A percentile compares a stretch with the other conserved stretches of the same genome.
phyloP scores from a whole-genome alignment of 176 grass and related monocot genomes.

The Oryza coarctata region DNA sequence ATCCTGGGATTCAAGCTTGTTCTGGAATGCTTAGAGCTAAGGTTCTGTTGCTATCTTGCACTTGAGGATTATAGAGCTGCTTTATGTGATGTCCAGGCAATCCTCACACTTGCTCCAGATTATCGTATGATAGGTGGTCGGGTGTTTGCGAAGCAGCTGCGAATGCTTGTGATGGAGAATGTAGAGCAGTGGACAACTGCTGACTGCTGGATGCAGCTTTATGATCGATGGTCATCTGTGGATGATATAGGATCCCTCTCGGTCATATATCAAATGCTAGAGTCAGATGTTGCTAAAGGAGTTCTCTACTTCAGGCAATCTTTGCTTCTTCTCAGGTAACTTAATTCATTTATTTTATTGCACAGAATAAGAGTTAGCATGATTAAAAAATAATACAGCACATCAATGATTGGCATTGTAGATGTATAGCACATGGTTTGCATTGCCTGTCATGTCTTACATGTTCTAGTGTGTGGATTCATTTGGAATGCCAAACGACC shows the following conservation, averaged over 20 bases:
- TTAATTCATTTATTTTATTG: constrained; percentile 33
- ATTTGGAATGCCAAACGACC: constrained; percentile 33
- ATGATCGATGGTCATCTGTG: constrained; percentile 95
- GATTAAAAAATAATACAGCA: constrained; percentile 7
- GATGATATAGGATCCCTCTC: constrained; percentile 98
- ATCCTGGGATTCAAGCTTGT: constrained; percentile 84
- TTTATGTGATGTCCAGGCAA: constrained; percentile 86
- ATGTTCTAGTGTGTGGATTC: constrained; percentile 7
- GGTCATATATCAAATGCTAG: constrained; percentile 99
- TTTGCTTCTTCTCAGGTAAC: constrained; percentile 97
- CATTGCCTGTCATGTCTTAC: constrained; percentile 32
- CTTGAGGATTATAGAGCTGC: constrained; percentile 89
- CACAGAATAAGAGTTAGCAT: constrained; percentile 36
- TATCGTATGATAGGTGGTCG: constrained; percentile 93
- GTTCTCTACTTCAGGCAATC: constrained; percentile 97
- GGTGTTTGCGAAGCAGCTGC: constrained; percentile 73
- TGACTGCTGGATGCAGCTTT: constrained; percentile 98
- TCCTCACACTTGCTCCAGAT: constrained; percentile 81
- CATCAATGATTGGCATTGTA: constrained; percentile 15
- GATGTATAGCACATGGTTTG: constrained; percentile 33
- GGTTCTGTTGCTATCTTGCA: constrained; percentile 89
- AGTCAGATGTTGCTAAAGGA: constrained; percentile 88
- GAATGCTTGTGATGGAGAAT: constrained; percentile 84
- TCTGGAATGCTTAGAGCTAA: constrained; percentile 86
- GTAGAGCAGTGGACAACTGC: constrained; percentile 91